Conservation (phyloP, 2,329 filamentous ascomycete genomes). For the Diaporthe australafricana region DNA sequence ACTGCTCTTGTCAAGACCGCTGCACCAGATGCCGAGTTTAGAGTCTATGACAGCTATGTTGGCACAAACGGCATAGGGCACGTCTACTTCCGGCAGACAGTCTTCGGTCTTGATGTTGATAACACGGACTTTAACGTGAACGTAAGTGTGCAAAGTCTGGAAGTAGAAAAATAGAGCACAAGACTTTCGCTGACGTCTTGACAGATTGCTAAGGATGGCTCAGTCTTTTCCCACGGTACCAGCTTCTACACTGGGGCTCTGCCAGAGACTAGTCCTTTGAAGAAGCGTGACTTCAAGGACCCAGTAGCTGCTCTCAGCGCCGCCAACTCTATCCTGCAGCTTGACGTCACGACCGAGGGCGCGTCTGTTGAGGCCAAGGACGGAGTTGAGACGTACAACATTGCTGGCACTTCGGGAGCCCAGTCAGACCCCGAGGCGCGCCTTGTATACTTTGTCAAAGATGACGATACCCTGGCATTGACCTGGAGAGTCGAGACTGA, state of each 20-base stretch:
- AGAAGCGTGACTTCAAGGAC: slow-evolving; percentile 55
- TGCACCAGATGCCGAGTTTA: slow-evolving; percentile 56
- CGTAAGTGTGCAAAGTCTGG: slow-evolving; percentile 53
- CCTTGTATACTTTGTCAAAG: slow-evolving; percentile 65
- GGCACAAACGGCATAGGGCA: slow-evolving; percentile 67
- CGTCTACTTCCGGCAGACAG: slow-evolving; percentile 70
- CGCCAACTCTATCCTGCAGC: slow-evolving; percentile 51
- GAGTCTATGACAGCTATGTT: slow-evolving; percentile 64
- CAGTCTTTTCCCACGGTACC: slow-evolving; percentile 69
- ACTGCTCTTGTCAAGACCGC: slow-evolving; percentile 55
- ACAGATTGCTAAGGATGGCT: slow-evolving; percentile 63
- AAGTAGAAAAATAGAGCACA: slow-evolving; percentile 21
- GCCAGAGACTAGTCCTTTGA: slow-evolving; percentile 52
- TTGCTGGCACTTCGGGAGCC: slow-evolving; percentile 61
- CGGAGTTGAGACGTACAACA: slow-evolving; percentile 52
- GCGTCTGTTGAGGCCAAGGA: slow-evolving; percentile 53
- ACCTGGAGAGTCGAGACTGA: slow-evolving; percentile 71
- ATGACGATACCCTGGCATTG: slow-evolving; percentile 59
- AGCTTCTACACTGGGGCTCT: slow-evolving; percentile 56
- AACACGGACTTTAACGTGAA: slow-evolving; percentile 72
- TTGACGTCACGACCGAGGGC: slow-evolving; percentile 54
- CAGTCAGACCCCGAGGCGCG: slow-evolving; percentile 64
- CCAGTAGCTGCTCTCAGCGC: slow-evolving; percentile 56
- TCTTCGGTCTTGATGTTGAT: slow-evolving; percentile 68
- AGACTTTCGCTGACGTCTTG: background rate